Conservation (phyloP, 2,329 filamentous ascomycete genomes). For the Paecilomyces fulvus region DNA sequence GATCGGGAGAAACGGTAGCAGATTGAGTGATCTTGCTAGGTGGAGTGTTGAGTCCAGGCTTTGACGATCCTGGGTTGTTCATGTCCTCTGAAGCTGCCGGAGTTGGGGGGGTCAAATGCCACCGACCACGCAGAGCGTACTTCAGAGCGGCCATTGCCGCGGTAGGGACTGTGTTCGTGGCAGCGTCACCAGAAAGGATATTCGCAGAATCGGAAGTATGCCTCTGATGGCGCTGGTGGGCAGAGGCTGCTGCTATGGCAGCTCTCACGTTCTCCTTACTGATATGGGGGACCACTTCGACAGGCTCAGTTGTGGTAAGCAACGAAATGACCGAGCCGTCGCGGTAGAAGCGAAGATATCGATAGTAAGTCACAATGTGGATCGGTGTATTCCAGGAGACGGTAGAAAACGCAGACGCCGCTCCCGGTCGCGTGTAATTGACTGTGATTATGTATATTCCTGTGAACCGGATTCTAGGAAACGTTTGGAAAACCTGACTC, state of each 20-base stretch:
- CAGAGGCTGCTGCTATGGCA: conserved; percentile 18
- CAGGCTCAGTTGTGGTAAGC: conserved; percentile 69
- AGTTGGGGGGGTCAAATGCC: conserved; percentile 52
- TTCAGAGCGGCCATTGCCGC: conserved; percentile 53
- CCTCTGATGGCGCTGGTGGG: conserved; percentile 29
- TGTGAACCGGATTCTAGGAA: conserved; percentile 85
- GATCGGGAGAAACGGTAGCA: conserved; percentile 17
- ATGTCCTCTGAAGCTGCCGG: conserved; percentile 11
- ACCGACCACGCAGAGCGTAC: conserved; percentile 57
- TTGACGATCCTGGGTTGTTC: conserved; percentile 38
- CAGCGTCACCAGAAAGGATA: conserved; percentile 13
- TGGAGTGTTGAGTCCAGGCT: conserved; percentile 11
- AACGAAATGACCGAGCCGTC: conserved; percentile 78
- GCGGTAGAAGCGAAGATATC: conserved; percentile 89
- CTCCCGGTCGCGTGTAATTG: conserved; percentile 83
- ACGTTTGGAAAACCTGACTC: conserved; percentile 65
- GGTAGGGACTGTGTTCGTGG: conserved; percentile 24
- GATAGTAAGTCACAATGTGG: conserved; percentile 95
- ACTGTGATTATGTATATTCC: conserved; percentile 95
- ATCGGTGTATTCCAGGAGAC: conserved; percentile 74
- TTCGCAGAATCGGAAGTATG: conserved; percentile 35
- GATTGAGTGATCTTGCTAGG: conserved; percentile 8
- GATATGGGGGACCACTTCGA: conserved; percentile 79
- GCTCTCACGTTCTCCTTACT: conserved; percentile 57
- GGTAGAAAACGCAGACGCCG: conserved; percentile 56